phyloP scores from a whole-genome alignment of 179 eudicot genomes.

The Pouteria campechiana region DNA sequence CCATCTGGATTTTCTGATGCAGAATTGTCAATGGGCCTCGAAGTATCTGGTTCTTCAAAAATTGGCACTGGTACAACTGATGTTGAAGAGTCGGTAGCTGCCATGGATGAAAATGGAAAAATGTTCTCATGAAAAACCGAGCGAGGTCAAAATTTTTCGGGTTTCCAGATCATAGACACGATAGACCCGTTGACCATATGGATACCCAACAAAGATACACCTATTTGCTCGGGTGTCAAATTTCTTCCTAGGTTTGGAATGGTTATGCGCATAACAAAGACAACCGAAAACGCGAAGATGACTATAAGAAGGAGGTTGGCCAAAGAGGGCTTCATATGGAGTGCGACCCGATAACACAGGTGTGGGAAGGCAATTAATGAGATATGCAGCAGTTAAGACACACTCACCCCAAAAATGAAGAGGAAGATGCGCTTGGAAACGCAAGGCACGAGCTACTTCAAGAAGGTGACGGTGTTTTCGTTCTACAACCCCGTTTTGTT shows the following conservation, averaged over 20 bases:
- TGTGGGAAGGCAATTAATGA: neutral
- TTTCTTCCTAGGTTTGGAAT: neutral
- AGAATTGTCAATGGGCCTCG: no score
- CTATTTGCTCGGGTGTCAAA: neutral
- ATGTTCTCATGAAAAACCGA: neutral
- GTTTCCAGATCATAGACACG: neutral
- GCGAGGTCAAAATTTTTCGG: neutral
- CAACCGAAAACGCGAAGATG: conserved; percentile 3
- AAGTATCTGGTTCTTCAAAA: no score
- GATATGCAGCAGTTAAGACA: no score
- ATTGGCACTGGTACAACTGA: neutral
- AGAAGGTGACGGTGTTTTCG: no score
- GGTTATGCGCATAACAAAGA: neutral
- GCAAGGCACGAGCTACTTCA: neutral
- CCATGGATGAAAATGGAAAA: neutral
- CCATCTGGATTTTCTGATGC: no score
- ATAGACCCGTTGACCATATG: neutral
- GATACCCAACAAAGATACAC: conserved; percentile 4
- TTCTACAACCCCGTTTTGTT: conserved; percentile 5
- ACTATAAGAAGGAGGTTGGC: neutral
- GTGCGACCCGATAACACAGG: neutral
- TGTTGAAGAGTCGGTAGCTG: neutral
- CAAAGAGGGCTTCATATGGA: neutral
- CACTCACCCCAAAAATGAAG: no score
- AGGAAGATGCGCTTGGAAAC: neutral